Evolutionary conservation across 2,329 filamentous ascomycete species (phyloP).

Genomic region (Scedosporium apiospermum): DNA sequence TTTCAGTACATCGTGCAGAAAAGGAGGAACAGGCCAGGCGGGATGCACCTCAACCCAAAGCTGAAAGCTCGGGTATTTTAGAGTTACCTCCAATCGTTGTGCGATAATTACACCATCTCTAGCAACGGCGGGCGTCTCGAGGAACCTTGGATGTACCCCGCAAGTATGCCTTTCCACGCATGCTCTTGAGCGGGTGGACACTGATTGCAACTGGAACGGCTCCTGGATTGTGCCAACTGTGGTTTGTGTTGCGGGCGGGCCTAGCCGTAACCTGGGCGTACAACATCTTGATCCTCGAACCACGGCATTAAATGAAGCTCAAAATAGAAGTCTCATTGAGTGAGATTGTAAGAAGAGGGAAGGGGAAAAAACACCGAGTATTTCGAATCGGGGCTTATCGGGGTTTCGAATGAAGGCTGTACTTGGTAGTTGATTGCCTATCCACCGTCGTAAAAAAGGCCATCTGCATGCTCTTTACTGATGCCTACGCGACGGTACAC

Average conservation of each 20-base stretch:
- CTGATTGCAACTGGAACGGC: background rate
- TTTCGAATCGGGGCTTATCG: background rate
- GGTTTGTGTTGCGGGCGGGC: background rate
- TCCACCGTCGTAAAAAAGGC: background rate
- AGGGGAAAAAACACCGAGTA: background rate
- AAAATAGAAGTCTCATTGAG: background rate
- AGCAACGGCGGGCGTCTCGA: too few species aligned
- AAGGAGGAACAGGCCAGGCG: background rate
- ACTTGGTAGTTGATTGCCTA: background rate
- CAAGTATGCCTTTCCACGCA: too few species aligned
- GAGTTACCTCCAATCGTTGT: too few species aligned
- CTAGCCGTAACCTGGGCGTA: background rate
- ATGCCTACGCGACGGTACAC: background rate
- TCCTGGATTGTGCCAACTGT: background rate
- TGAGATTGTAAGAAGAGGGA: background rate
- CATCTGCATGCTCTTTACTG: background rate
- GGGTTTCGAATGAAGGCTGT: background rate
- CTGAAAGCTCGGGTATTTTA: background rate
- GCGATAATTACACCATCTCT: too few species aligned
- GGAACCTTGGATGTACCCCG: too few species aligned
- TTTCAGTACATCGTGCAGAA: background rate
- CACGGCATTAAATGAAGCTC: background rate
- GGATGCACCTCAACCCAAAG: background rate
- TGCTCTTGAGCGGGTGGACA: too few species aligned
- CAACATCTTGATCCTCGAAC: background rate